Evolutionary conservation across 2,329 filamentous ascomycete species (phyloP).

Genomic region (Leptosphaerulina australis): DNA sequence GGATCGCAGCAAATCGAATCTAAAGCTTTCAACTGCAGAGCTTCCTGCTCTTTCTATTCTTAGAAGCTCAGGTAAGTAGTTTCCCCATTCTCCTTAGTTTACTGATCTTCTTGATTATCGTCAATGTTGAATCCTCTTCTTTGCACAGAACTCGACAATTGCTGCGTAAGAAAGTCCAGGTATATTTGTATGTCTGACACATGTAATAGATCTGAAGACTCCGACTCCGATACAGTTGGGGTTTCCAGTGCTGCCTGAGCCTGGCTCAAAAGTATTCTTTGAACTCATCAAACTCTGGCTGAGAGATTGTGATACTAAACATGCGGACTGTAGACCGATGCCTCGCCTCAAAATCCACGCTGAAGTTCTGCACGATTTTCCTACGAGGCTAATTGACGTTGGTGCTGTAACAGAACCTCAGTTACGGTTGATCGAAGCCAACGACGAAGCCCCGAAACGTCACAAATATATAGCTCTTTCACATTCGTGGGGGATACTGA

Average conservation of each 20-base stretch:
- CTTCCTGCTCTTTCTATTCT: neutral
- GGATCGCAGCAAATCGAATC: neutral
- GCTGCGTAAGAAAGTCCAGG: too few relatives aligned
- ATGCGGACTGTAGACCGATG: neutral
- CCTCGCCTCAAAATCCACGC: neutral
- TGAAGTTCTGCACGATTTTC: neutral
- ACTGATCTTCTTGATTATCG: too few relatives aligned
- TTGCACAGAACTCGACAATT: too few relatives aligned
- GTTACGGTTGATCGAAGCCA: slow-evolving; percentile 12
- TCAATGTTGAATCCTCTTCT: too few relatives aligned
- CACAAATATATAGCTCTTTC: slow-evolving; percentile 25
- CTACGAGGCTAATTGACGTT: slow-evolving; percentile 21
- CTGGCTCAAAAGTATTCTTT: slow-evolving; percentile 5
- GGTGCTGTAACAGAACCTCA: neutral
- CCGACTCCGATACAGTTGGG: slow-evolving; percentile 7
- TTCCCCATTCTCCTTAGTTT: neutral
- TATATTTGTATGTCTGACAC: neutral
- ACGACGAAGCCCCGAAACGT: neutral
- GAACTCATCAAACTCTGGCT: slow-evolving; percentile 18
- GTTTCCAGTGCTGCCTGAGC: slow-evolving; percentile 15
- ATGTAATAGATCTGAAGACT: neutral
- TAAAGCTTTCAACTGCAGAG: neutral
- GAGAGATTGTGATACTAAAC: slow-evolving; percentile 18
- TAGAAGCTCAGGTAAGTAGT: neutral
- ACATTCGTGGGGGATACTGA: slow-evolving; percentile 22